Conservation (phyloP, 140 eudicot genomes). For the Bidens hawaiensis region DNA sequence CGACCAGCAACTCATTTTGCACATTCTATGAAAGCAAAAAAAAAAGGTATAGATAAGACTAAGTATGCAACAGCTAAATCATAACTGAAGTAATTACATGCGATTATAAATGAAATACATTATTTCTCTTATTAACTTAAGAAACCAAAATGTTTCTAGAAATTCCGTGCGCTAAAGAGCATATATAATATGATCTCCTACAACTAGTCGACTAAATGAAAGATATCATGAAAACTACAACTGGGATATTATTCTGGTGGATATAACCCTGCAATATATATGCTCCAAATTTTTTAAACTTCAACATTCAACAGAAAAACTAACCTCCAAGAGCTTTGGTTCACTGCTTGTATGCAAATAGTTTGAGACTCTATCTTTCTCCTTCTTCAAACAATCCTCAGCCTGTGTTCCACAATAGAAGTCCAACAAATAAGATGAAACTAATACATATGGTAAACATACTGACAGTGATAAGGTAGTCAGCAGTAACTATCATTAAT, state of each 20-base stretch:
- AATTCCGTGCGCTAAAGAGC: background rate
- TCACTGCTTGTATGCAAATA: slow-evolving; percentile 73
- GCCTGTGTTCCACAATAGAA: slow-evolving; percentile 35
- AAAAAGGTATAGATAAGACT: background rate
- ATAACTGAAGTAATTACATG: background rate
- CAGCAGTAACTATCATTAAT: background rate
- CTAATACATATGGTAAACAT: background rate
- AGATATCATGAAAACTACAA: background rate
- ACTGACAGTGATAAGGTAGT: background rate
- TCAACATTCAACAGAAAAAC: slow-evolving; percentile 10
- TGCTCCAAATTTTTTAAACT: background rate
- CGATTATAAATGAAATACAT: background rate
- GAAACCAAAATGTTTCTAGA: background rate
- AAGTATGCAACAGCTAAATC: background rate
- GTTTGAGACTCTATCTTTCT: slow-evolving; percentile 63
- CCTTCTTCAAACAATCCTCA: slow-evolving; percentile 70
- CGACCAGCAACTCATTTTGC: too few relatives aligned
- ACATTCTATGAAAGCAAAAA: slow-evolving; percentile 28
- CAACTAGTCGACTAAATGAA: background rate
- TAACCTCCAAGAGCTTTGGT: slow-evolving; percentile 64
- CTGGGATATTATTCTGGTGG: too few relatives aligned
- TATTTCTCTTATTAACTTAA: background rate
- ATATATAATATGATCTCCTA: background rate
- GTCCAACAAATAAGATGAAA: background rate
- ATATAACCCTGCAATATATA: too few relatives aligned